Evolutionary conservation across 352 stramenopile species (phyloP).

Genomic region (Phytophthora colocasiae): DNA sequence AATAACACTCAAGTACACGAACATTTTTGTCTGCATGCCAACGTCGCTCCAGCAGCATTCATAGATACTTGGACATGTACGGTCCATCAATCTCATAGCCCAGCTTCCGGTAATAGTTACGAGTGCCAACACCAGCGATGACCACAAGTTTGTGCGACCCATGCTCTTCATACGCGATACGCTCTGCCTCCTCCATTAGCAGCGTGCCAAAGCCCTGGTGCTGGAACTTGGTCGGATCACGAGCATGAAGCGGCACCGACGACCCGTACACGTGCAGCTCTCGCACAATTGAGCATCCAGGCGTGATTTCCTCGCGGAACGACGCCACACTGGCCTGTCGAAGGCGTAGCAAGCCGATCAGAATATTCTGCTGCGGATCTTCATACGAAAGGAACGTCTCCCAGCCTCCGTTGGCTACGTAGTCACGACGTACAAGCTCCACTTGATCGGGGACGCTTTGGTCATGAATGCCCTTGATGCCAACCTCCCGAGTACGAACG

Average conservation of each 20-base stretch:
- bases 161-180: constrained; percentile 96
- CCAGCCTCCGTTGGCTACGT: constrained; percentile 96
- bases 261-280: constrained; percentile 98
- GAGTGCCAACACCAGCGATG: constrained; percentile 96
- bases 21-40: constrained; percentile 4
- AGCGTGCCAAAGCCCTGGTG: constrained; percentile 97
- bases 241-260: constrained; percentile 93
- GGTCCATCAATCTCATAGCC: constrained; percentile 96
- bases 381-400: constrained; percentile 98
- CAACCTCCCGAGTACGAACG: constrained; percentile 95
- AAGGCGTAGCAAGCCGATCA: constrained; percentile 95
- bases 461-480: constrained; percentile 98
- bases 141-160: constrained; percentile 96
- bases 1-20: constrained; percentile 9
- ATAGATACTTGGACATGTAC: constrained; percentile 97
- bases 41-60: constrained; percentile 20
- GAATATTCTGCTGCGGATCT: constrained; percentile 96
- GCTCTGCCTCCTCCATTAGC: constrained; percentile 97
- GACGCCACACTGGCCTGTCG: constrained; percentile 85
- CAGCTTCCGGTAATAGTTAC: constrained; percentile 98
- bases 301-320: constrained; percentile 86
- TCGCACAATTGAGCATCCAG: constrained; percentile 78
- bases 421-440: constrained; percentile 96
- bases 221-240: constrained; percentile 97
- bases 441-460: constrained; percentile 94